Base-by-base conservation (phyloP, 176 grass and related monocot genomes). In the Microstegium vimineum region DNA sequence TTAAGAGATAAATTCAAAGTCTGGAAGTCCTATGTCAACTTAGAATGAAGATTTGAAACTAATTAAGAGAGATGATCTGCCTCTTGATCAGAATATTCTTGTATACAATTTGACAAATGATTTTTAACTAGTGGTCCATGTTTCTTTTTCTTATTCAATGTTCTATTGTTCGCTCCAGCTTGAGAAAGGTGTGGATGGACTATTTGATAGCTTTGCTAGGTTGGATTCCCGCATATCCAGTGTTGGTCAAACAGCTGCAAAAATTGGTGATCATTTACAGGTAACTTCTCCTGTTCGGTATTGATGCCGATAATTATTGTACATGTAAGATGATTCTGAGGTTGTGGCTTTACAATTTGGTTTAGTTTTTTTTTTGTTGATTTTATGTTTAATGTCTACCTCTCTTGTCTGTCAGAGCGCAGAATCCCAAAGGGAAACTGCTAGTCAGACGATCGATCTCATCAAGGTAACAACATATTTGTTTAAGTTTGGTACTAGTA, bases 221-320 rank as follows among this genome's bases (percentile, higher is more conserved):
- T 79, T 99, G 67, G 96, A 99, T 87, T 85, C 96, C 14, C 91
- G 96, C 56, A 99, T 99, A 79, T 95, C 96, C 23, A 95, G 96
- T 93, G 96, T 99, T 78, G 96, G 96, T 27, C 96, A 99, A 90
- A 99, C 96, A 67, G 93, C 93, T 87, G 96, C 96, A 18, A 99
- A 99, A 93, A 99, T 99, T 62, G 96, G 96, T 41, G 96, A 99
- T 78, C 96, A 99, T 93, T 91, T 99, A 87, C 96, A 95, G 93
- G 96, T 99, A 84, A 86, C 49, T 73, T 70, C 38, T 83, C 28
- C 79, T 72, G 23, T 70, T n/a, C 64, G 42, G 8, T 76, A 69
- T 88, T 59, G 62, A 4, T 89, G 10, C 36, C 9, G 82, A 36
- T 72, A 71, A 73, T 46, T 83, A 70, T 49, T 69, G 73, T 74